Evolutionary conservation across 2,329 filamentous ascomycete genomes (phyloP), one percentile per base, ranked within the genome.

Genomic region (Fusarium sacchari): DNA sequence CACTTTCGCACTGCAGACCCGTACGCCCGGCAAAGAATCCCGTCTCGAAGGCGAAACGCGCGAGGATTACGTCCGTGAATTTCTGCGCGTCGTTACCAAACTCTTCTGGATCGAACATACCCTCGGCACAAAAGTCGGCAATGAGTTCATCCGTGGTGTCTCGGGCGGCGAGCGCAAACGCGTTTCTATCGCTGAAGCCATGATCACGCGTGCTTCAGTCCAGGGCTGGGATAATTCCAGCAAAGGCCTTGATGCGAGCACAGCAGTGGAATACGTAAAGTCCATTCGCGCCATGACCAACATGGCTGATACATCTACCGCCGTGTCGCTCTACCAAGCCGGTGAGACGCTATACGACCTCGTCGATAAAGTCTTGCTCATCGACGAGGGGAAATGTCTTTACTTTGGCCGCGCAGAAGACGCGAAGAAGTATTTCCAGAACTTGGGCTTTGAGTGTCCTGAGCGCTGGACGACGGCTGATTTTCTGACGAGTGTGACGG

Each of bases 401-500:
- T 95, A 90, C 82, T 95, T 91, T 75, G 93, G 93, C 5, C 85
- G 85, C 1, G 86, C 89, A 0, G 86, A 88, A 9, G 83, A 88
- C 4, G 93, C 93, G 2, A 92, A 89, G 77, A 81, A 86, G 34
- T 95, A 93, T 78, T 95, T 95, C 72, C 81, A 90, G 53, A 83
- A 88, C n/a, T 84, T 95, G 40, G 93, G 93, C 0, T 95, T 94
- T 74, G 85, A 89, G 22, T 94, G 92, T 76, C 92, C 93, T 0
- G 87, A 90, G 28, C 88, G 93, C 20, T 90, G 91, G 87, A 94
- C 92, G 0, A 91, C 91, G 0, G 90, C 84, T 24, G 93, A 96
- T 79, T 96, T 95, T 81, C 82, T 95, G 39, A 95, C 93, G 0
- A 94, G 92, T 5, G 91, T 95, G 77, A 94, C 90, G 13, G 94